Evolutionary conservation across 345 rosid species (phyloP).

Genomic region (Limnanthes douglasii): DNA sequence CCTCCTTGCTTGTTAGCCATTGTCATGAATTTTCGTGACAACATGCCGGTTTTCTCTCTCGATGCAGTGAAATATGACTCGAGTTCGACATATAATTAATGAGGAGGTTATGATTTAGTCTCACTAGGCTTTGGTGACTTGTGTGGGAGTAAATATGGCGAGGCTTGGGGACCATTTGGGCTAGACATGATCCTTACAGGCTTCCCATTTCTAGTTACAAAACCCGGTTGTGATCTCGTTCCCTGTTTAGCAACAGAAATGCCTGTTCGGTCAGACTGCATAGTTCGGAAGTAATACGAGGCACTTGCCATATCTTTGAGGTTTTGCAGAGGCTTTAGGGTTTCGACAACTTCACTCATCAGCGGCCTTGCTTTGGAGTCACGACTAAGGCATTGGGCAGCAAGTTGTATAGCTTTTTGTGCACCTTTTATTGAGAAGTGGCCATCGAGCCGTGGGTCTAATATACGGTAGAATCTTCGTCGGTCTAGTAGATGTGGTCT

Average conservation of each 20-base stretch:
- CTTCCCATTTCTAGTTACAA: slow-evolving; percentile 27
- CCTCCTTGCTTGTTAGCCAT: no score
- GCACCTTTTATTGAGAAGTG: slow-evolving; percentile 76
- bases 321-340: slow-evolving; percentile 54
- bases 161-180: slow-evolving; percentile 36
- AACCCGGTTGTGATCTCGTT: slow-evolving; percentile 27
- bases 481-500: slow-evolving; percentile 69
- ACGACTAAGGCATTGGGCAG: slow-evolving; percentile 66
- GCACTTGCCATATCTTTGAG: slow-evolving; percentile 81
- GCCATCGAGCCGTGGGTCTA: slow-evolving; percentile 73
- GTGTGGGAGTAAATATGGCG: slow-evolving; percentile 32
- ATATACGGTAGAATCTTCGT: slow-evolving; percentile 57
- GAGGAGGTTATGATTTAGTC: slow-evolving; percentile 11
- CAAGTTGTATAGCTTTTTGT: slow-evolving; percentile 62
- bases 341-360: slow-evolving; percentile 77
- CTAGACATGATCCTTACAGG: slow-evolving; percentile 37
- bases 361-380: slow-evolving; percentile 78
- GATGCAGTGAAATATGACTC: no score
- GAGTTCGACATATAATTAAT: no score
- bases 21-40: no score
- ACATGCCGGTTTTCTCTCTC: no score
- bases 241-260: slow-evolving; percentile 22
- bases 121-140: slow-evolving; percentile 41
- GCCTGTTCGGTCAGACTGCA: slow-evolving; percentile 66
- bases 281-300: slow-evolving; percentile 56